A percentile compares a stretch with the other conserved stretches of the same genome.
Evolutionary conservation across 1,284 basidiomycete genomes (phyloP).

Genomic region (Cutaneotrichosporon arboriforme): DNA sequence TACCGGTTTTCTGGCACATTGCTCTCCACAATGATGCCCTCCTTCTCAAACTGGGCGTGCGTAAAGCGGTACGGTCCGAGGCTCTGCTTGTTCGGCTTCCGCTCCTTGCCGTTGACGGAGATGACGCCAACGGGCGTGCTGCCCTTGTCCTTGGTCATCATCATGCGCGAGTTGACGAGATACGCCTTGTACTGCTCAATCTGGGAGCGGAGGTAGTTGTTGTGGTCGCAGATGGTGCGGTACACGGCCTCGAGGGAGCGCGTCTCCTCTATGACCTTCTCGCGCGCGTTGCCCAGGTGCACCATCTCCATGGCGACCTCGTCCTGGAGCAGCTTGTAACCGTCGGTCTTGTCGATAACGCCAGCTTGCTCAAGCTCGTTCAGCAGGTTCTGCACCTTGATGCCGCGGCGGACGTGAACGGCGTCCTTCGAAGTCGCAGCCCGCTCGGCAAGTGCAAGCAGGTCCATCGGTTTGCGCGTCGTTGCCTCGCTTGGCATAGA

Average conservation of each 20-base stretch:
- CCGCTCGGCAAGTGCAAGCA: slow-evolving; percentile 82
- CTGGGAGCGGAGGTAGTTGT: slow-evolving; percentile 91
- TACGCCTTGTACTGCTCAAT: slow-evolving; percentile 99
- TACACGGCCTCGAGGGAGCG: slow-evolving; percentile 90
- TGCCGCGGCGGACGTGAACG: slow-evolving; percentile 86
- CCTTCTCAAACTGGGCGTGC: slow-evolving; percentile 96
- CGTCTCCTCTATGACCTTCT: slow-evolving; percentile 91
- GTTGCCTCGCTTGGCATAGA: slow-evolving; percentile 81
- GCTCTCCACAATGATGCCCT: slow-evolving; percentile 98
- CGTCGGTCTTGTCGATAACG: slow-evolving; percentile 74
- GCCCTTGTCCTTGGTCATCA: slow-evolving; percentile 77
- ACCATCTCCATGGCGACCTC: slow-evolving; percentile 92
- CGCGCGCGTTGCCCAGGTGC: slow-evolving; percentile 90
- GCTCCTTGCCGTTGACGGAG: slow-evolving; percentile 93
- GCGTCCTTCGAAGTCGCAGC: slow-evolving; percentile 97
- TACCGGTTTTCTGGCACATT: slow-evolving; percentile 96
- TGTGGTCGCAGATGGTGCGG: slow-evolving; percentile 99
- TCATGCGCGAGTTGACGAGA: slow-evolving; percentile 91
- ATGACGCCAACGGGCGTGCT: slow-evolving; percentile 82
- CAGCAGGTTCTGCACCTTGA: slow-evolving; percentile 99
- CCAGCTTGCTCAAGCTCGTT: slow-evolving; percentile 89
- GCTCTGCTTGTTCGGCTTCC: slow-evolving; percentile 77
- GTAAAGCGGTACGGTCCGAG: slow-evolving; percentile 96
- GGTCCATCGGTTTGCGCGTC: slow-evolving; percentile 72
- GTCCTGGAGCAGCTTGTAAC: slow-evolving; percentile 91